phyloP scores from a whole-genome alignment of 2,329 filamentous ascomycete species.

The Venturia nashicola region DNA sequence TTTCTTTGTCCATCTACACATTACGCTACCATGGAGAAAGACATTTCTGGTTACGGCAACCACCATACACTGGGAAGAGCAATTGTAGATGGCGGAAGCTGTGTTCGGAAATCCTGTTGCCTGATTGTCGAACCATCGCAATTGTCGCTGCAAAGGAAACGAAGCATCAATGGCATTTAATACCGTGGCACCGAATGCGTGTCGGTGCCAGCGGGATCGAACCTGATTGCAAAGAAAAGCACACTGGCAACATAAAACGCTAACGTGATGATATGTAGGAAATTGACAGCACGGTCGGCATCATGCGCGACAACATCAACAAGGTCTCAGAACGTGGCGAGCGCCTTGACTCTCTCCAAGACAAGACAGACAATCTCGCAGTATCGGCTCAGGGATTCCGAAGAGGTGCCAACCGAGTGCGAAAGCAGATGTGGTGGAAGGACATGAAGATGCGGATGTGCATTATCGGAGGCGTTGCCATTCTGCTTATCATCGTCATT shows the following conservation, averaged over 20 bases:
- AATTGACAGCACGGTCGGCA: conserved; percentile 91
- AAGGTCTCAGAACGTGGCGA: conserved; percentile 91
- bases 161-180: neutral
- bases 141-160: neutral
- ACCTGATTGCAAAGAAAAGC: neutral
- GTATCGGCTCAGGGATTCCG: conserved; percentile 91
- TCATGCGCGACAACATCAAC: conserved; percentile 97
- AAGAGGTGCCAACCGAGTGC: conserved; percentile 87
- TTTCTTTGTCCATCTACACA: neutral
- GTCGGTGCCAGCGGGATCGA: too few species aligned
- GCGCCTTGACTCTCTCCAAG: conserved; percentile 73
- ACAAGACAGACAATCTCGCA: conserved; percentile 89
- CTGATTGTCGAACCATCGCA: neutral
- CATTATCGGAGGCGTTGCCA: conserved; percentile 78
- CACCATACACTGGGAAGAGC: neutral
- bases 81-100: neutral
- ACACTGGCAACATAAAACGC: neutral
- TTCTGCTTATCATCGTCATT: conserved; percentile 88
- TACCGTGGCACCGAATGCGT: neutral
- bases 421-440: conserved; percentile 98
- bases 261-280: conserved; percentile 45
- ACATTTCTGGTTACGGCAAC: neutral
- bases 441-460: conserved; percentile 99
- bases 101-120: neutral
- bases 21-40: neutral